Conservation (phyloP, 2,329 filamentous ascomycete species). For the Epichloe scottii region DNA sequence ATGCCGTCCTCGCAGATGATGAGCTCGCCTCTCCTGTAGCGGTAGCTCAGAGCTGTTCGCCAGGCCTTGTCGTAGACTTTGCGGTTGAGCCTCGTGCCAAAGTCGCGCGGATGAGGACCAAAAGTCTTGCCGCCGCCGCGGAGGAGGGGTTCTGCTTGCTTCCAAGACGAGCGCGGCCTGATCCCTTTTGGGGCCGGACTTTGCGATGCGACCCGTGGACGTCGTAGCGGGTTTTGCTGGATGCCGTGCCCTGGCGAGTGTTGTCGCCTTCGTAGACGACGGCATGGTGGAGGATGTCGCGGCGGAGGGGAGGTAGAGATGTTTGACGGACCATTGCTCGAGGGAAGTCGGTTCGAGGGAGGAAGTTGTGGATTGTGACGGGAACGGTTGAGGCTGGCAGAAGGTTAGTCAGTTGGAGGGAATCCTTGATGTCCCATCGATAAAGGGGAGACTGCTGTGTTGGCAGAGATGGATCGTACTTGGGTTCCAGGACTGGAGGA, state of each 20-base stretch:
- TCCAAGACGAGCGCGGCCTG: slow-evolving; percentile 66
- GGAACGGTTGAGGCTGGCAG: slow-evolving; percentile 50
- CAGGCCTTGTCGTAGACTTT: slow-evolving; percentile 95
- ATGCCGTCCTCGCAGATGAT: slow-evolving; percentile 70
- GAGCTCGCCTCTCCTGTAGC: slow-evolving; percentile 77
- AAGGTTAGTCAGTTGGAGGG: background rate
- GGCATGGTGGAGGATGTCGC: slow-evolving; percentile 85
- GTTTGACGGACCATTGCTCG: slow-evolving; percentile 65
- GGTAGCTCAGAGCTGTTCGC: slow-evolving; percentile 86
- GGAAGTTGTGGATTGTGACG: slow-evolving; percentile 77
- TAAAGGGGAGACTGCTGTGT: background rate
- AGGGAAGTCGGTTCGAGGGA: slow-evolving; percentile 72
- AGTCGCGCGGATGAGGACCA: slow-evolving; percentile 88
- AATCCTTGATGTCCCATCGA: background rate
- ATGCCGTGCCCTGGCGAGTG: slow-evolving; percentile 77
- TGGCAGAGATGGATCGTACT: slow-evolving; percentile 18
- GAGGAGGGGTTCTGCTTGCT: slow-evolving; percentile 66
- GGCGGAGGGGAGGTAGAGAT: slow-evolving; percentile 80
- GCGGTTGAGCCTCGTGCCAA: slow-evolving; percentile 65
- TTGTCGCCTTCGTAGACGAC: slow-evolving; percentile 86
- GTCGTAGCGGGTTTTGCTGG: slow-evolving; percentile 67
- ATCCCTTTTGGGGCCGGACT: slow-evolving; percentile 76
- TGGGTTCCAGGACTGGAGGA: slow-evolving; percentile 31
- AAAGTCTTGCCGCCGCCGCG: slow-evolving; percentile 78
- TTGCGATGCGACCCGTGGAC: slow-evolving; percentile 77